phyloP scores from a whole-genome alignment of 2,329 filamentous ascomycete species.

The Huntiella savannae region DNA sequence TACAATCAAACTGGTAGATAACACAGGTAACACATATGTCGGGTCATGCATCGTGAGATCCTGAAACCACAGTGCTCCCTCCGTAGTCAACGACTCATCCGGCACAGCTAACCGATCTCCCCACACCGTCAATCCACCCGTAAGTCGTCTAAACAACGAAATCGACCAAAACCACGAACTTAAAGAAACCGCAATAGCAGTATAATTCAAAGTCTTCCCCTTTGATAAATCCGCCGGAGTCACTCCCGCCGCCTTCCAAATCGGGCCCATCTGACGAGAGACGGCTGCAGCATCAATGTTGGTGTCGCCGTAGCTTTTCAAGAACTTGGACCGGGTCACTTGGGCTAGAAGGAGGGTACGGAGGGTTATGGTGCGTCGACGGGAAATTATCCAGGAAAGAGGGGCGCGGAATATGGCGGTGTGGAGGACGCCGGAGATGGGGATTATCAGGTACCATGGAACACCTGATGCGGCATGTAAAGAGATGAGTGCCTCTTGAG shows the following conservation, averaged over 20 bases:
- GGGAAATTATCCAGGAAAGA: slow-evolving; percentile 23
- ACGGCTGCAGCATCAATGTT: neutral
- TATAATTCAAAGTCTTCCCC: slow-evolving; percentile 13
- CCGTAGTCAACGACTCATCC: slow-evolving; percentile 25
- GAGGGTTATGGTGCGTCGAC: slow-evolving; percentile 14
- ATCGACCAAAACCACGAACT: slow-evolving; percentile 12
- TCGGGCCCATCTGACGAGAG: neutral
- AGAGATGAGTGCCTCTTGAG: slow-evolving; percentile 25
- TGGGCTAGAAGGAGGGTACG: slow-evolving; percentile 13
- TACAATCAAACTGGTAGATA: slow-evolving; percentile 4
- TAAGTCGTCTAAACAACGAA: slow-evolving; percentile 14
- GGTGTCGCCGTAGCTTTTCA: slow-evolving; percentile 17
- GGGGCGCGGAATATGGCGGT: slow-evolving; percentile 29
- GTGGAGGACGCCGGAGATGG: slow-evolving; percentile 29
- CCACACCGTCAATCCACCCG: slow-evolving; percentile 13
- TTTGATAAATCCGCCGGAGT: slow-evolving; percentile 5
- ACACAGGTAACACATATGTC: slow-evolving; percentile 26
- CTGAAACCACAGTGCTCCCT: slow-evolving; percentile 36
- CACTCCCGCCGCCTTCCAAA: slow-evolving; percentile 1
- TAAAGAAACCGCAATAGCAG: slow-evolving; percentile 13
- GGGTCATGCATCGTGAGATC: slow-evolving; percentile 35
- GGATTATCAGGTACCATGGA: slow-evolving; percentile 36
- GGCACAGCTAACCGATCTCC: slow-evolving; percentile 14
- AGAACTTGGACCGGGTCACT: slow-evolving; percentile 12
- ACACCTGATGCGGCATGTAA: slow-evolving; percentile 25